A percentile compares a stretch with the other conserved stretches of the same genome.
Conservation (phyloP, 1,139 yeast genomes). For the Blastobotrys petasosporus region DNA sequence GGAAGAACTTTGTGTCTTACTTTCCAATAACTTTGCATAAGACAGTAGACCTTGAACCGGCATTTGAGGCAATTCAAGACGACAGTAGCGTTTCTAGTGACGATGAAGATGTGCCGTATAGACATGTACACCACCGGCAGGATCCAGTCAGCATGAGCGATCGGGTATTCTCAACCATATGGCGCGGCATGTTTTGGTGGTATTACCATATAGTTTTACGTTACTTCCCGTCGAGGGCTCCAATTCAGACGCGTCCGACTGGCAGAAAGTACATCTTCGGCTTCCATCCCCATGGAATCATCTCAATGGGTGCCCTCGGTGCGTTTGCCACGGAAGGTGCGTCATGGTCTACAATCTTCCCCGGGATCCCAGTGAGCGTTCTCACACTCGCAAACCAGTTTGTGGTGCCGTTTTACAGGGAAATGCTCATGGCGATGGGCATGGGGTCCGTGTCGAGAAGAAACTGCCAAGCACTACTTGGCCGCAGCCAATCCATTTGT, state of each 20-base stretch:
- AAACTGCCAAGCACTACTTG: constrained; percentile 61
- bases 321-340: constrained; percentile 79
- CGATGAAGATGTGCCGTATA: constrained; percentile 12
- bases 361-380: constrained; percentile 74
- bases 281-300: constrained; percentile 95
- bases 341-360: constrained; percentile 60
- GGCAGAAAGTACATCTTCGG: constrained; percentile 71
- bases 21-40: constrained; percentile 78
- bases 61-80: constrained; percentile 41
- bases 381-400: constrained; percentile 82
- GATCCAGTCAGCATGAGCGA: constrained; percentile 2
- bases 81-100: constrained; percentile 3
- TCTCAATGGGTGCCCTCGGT: constrained; percentile 89
- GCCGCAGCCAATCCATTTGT: constrained; percentile 63
- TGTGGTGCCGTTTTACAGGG: constrained; percentile 80
- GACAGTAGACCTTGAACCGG: constrained; percentile 66
- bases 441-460: constrained; percentile 76
- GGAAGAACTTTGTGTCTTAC: constrained; percentile 71
- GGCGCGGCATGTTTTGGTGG: constrained; percentile 23
- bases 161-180: no score
- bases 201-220: constrained; percentile 16
- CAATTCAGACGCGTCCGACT: constrained; percentile 19
- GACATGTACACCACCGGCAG: neutral
- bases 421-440: constrained; percentile 75
- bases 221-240: constrained; percentile 1